phyloP scores from a whole-genome alignment of 2,329 filamentous ascomycete species.

The Aspergillus piperis region DNA sequence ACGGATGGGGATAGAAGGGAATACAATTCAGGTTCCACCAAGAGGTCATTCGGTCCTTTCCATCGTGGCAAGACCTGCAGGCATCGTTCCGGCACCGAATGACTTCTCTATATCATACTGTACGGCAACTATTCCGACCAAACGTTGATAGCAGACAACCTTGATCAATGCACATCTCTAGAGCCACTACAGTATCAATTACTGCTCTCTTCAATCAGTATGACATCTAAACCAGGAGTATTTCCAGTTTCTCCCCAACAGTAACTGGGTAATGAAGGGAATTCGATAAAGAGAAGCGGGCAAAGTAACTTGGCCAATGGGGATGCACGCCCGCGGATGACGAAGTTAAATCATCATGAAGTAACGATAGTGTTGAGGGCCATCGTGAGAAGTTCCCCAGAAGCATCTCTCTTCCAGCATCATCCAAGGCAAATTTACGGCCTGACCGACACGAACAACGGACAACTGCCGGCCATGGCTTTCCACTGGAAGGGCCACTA shows the following conservation, averaged over 20 bases:
- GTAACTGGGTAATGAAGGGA: neutral
- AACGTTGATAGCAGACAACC: neutral
- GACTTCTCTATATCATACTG: neutral
- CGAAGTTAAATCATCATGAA: conserved; percentile 7
- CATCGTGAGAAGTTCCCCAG: neutral
- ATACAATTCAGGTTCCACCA: conserved; percentile 2
- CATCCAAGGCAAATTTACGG: neutral
- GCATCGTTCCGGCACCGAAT: neutral
- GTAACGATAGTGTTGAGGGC: conserved; percentile 2
- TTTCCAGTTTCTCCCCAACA: neutral
- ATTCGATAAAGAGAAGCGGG: neutral
- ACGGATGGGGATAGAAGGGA: conserved; percentile 1
- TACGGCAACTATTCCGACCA: neutral
- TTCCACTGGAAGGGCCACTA: neutral
- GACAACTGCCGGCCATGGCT: neutral
- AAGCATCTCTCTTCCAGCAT: neutral
- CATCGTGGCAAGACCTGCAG: conserved; percentile 15
- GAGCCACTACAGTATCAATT: neutral
- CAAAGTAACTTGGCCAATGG: neutral
- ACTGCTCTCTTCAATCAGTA: neutral
- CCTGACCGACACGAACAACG: neutral
- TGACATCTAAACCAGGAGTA: neutral
- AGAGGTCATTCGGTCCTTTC: conserved; percentile 18
- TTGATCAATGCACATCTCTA: neutral
- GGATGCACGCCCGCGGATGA: neutral